Base-by-base conservation (phyloP, 177 flowering plant genomes). In the Vitis hybrid region DNA sequence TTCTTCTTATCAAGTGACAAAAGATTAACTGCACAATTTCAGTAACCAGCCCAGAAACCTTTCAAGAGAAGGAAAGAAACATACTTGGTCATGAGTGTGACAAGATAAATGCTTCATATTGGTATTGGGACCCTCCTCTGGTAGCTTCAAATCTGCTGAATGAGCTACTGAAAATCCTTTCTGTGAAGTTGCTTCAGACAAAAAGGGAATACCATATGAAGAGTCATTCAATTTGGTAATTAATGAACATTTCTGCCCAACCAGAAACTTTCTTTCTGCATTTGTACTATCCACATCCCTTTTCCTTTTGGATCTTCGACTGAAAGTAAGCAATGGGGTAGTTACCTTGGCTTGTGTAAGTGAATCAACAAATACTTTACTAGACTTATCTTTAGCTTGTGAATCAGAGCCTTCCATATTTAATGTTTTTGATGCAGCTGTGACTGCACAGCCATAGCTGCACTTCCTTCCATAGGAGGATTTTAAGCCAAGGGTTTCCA, bases 271-370 rank as follows among this genome's bases (percentile, higher is more conserved):
- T n/a, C 24, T 58, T 52, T 64, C 21, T 24, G 17, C 54, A 61
- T 70, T 64, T 49, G 66, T 15, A 27, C 27, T 41, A 20, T 67
- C 70, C 58, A 35, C 63, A n/a, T 68, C 60, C 56, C 59, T 70
- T 59, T 68, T 80, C 58, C 69, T 76, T 58, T 71, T 80, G 51
- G 32, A 2, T 52, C 78, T 76, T 67, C 80, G 70, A 54, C 57
- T 60, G 63, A 80, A 80, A 27, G 83, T 80, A 52, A 76, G 53
- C 56, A 79, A 60, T 35, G 80, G 71, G 58, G 73, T 41, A 11
- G 72, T 70, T 32, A 57, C 30, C 69, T 79, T 79, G n/a, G 35
- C 61, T 65, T 56, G 65, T 18, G 4, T 2, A 63, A 30, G 52
- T 12, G 14, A 35, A 48, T 62, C 67, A 32, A 27, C 11, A 4